Evolutionary conservation across 75 land plant genomes (phyloP).

Genomic region (Cunninghamia lanceolata): DNA sequence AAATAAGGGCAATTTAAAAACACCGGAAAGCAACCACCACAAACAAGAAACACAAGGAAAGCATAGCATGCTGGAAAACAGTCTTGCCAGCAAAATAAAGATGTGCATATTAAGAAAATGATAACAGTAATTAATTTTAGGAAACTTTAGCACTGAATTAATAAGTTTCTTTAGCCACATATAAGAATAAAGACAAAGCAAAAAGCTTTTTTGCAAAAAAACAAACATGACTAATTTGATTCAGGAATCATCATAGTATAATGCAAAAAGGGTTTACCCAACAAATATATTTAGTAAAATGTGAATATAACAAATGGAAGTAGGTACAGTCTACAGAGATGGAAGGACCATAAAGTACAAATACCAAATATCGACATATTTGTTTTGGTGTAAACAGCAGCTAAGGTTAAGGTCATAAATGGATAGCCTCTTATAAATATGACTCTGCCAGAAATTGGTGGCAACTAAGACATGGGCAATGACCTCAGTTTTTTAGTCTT

Average conservation of each 20-base stretch:
- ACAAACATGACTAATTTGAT: neutral
- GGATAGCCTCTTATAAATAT: too few species aligned
- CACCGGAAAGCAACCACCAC: neutral
- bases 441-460: neutral
- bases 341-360: neutral
- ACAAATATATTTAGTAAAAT: neutral
- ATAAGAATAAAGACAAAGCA: neutral
- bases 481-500: neutral
- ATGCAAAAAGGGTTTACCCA: neutral
- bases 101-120: neutral
- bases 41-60: slow-evolving; percentile 4
- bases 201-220: neutral
- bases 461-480: neutral
- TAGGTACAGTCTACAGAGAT: neutral
- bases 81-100: neutral
- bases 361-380: neutral
- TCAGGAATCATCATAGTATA: neutral
- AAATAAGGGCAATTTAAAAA: neutral
- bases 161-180: neutral
- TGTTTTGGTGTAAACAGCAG: neutral
- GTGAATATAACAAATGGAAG: neutral
- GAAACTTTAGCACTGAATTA: neutral
- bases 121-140: neutral
- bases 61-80: neutral
- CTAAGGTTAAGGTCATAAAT: neutral